Percentiles rank a stretch among this genome's conserved stretches.
phyloP scores from a whole-genome alignment of 257 asterid species.

The Mitragyna speciosa region DNA sequence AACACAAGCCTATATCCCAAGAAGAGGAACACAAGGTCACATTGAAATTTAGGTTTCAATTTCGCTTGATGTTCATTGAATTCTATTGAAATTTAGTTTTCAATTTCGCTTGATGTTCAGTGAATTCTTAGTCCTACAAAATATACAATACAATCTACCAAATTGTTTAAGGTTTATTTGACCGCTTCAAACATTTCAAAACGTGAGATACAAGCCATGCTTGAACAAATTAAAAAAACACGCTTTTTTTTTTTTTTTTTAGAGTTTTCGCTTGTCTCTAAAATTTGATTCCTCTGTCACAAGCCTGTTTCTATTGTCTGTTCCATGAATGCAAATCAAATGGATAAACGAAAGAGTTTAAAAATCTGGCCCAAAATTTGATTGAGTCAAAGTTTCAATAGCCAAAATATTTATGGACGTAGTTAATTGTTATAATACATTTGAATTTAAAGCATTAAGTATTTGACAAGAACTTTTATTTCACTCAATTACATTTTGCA shows the following conservation, averaged over 20 bases:
- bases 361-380: not conserved
- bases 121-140: not conserved
- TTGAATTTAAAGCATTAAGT: not conserved
- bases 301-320: not conserved
- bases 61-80: not conserved
- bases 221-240: not conserved
- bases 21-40: slow-evolving; percentile 33
- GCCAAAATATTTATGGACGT: not conserved
- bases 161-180: not conserved
- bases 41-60: not conserved
- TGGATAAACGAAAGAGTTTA: not conserved
- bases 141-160: not conserved
- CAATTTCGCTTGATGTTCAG: not conserved
- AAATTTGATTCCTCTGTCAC: not conserved
- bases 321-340: not conserved
- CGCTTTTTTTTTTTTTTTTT: too few relatives aligned
- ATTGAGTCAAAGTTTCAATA: not conserved
- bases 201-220: not conserved
- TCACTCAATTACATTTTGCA: not conserved
- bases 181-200: not conserved
- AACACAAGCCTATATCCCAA: slow-evolving; percentile 30
- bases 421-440: not conserved
- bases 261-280: not conserved
- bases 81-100: not conserved
- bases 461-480: not conserved